Percentiles rank a stretch among this genome's conserved stretches.
Conservation (phyloP, 768 basidiomycete species). For the Hortiboletus flavorubellus region DNA sequence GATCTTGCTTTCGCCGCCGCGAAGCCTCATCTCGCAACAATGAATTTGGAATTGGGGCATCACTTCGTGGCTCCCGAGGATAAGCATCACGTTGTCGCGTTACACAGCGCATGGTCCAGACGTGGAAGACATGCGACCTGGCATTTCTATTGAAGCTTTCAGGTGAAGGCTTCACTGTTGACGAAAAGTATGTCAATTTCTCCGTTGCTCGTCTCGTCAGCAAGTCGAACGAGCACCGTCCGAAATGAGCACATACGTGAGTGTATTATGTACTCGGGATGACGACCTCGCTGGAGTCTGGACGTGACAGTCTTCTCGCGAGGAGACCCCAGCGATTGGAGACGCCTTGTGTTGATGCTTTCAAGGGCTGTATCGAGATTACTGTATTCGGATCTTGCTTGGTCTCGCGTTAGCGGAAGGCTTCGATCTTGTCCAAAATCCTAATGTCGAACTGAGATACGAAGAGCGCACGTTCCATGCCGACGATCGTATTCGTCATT, state of each 20-base stretch:
- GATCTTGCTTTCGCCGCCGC: not conserved
- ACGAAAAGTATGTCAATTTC: not conserved
- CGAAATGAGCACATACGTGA: constrained; percentile 8
- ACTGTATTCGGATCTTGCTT: not conserved
- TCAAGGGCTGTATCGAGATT: not conserved
- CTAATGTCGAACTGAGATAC: too few relatives aligned
- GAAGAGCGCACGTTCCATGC: too few relatives aligned
- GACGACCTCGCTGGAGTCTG: not conserved
- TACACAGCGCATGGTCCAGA: not conserved
- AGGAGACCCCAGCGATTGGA: not conserved
- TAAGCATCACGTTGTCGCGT: not conserved
- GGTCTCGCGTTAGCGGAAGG: not conserved
- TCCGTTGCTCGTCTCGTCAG: constrained; percentile 2
- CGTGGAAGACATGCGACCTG: not conserved
- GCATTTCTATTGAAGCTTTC: constrained; percentile 14
- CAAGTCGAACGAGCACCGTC: not conserved
- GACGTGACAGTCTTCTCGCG: constrained; percentile 1
- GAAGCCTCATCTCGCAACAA: not conserved
- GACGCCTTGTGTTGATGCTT: not conserved
- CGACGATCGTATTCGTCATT: too few relatives aligned
- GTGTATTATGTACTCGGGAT: constrained; percentile 3
- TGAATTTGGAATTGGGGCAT: not conserved
- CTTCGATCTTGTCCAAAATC: too few relatives aligned
- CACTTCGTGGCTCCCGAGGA: not conserved
- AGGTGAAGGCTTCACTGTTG: not conserved